Evolutionary conservation across 257 asterid genomes (phyloP).

Genomic region (Buddleja alternifolia): DNA sequence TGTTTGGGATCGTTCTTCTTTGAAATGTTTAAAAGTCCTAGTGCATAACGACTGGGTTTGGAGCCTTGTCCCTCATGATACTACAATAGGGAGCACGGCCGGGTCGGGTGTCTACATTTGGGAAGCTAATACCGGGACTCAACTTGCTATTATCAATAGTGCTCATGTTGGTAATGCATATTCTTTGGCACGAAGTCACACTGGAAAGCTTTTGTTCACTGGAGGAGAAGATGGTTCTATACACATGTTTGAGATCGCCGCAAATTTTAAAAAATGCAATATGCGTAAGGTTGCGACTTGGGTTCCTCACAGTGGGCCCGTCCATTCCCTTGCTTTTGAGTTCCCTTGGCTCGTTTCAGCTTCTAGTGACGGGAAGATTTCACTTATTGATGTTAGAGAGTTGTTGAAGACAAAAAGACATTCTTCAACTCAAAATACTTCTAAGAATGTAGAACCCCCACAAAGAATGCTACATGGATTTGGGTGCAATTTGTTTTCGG

Average conservation of each 20-base stretch:
- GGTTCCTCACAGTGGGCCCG: constrained; percentile 84
- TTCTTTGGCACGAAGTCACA: constrained; percentile 80
- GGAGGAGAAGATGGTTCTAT: constrained; percentile 96
- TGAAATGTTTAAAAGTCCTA: constrained; percentile 70
- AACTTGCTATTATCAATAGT: constrained; percentile 39
- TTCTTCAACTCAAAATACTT: constrained; percentile 32
- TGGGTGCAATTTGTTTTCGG: constrained; percentile 70
- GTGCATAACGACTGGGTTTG: constrained; percentile 92
- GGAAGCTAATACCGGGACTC: constrained; percentile 62
- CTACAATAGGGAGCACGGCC: constrained; percentile 72
- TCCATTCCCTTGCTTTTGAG: constrained; percentile 89
- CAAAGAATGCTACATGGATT: constrained; percentile 94
- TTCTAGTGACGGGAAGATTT: constrained; percentile 83
- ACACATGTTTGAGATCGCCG: constrained; percentile 80
- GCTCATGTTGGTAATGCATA: constrained; percentile 66
- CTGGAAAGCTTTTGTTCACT: constrained; percentile 85
- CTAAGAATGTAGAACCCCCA: constrained; percentile 65
- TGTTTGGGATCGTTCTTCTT: constrained; percentile 75
- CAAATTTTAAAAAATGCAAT: constrained; percentile 38
- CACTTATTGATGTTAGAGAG: constrained; percentile 83
- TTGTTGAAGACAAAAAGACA: constrained; percentile 55
- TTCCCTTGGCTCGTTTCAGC: constrained; percentile 96
- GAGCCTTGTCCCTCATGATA: constrained; percentile 87
- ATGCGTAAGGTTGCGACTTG: constrained; percentile 68
- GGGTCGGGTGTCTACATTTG: constrained; percentile 78